Base-by-base conservation (phyloP, 345 rosid species). In the Leavenworthia alabamica region DNA sequence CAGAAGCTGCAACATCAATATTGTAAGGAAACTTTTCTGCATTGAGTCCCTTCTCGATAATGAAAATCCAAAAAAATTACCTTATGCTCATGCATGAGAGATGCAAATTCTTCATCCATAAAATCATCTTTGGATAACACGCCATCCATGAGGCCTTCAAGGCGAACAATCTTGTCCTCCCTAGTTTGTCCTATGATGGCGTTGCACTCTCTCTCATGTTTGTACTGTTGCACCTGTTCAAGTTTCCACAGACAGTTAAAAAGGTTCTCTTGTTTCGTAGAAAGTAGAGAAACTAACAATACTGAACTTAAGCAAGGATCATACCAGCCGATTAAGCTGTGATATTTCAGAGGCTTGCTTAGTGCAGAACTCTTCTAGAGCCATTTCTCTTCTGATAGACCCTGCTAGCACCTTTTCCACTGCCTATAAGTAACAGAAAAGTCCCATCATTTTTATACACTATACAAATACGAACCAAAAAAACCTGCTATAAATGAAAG, bases 341-440 rank as follows among this genome's bases (percentile, higher is more conserved):
- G 64, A 78, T 72, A 94, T 90, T 74, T 94, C 96, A 32, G 83
- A 77, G 77, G 84, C 79, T 81, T 88, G 99, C 66, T 86, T 90
- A 68, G 79, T 84, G 75, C 96, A 94, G 52, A 74, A 80, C 70
- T 94, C 97, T 78, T 94, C 97, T 48, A 90, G 66, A 70, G 96
- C 99, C 97, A 94, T 94, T 82, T 94, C 97, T 73, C 97, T 84
- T 67, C 99, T 74, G 67, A 94, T 88, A 35, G 99, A 87, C 70
- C 96, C 97, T 24, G 96, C 88, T 78, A 94, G 80, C 51, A 94
- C 96, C 79, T 86, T 90, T 82, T 84, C 88, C 67, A 90, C 96
- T 46, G 99, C 97, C 99, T 94, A 77, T 46, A 62, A 17, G 62
- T 64, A 16, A 22, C 36, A 60, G 63, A 48, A 56, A 72, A 32